phyloP scores from a whole-genome alignment of 768 basidiomycete species.

The Pisolithus marmoratus region DNA sequence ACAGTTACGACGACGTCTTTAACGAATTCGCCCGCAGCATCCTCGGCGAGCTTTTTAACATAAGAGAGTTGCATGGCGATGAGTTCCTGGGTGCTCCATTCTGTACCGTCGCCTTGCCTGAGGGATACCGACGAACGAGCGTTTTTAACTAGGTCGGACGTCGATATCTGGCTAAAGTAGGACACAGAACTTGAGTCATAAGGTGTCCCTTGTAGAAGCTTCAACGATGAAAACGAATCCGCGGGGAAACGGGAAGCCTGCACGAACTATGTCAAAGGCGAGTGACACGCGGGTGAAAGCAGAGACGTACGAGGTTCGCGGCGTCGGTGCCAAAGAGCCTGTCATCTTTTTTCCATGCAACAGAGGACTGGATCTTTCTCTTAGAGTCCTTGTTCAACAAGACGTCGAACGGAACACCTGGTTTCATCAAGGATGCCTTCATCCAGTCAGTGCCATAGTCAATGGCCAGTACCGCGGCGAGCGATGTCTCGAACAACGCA shows the following conservation, averaged over 20 bases:
- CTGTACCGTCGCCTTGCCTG: slow-evolving; percentile 52
- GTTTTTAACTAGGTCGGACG: slow-evolving; percentile 47
- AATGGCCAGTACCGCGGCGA: slow-evolving; percentile 84
- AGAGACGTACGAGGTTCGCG: slow-evolving; percentile 72
- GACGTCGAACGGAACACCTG: slow-evolving; percentile 92
- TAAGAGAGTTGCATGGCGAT: slow-evolving; percentile 93
- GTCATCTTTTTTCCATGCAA: slow-evolving; percentile 90
- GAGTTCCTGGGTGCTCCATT: slow-evolving; percentile 86
- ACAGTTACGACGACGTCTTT: slow-evolving; percentile 84
- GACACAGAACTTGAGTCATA: slow-evolving; percentile 52
- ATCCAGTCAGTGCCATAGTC: slow-evolving; percentile 99
- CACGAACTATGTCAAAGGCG: background rate
- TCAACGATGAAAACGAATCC: slow-evolving; percentile 82
- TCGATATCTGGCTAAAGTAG: slow-evolving; percentile 53
- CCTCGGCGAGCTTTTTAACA: slow-evolving; percentile 82
- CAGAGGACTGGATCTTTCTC: slow-evolving; percentile 85
- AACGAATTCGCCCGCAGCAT: slow-evolving; percentile 67
- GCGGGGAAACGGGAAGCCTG: slow-evolving; percentile 90
- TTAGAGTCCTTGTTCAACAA: slow-evolving; percentile 96
- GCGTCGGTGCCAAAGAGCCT: slow-evolving; percentile 88
- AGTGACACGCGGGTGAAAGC: background rate
- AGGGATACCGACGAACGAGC: slow-evolving; percentile 57
- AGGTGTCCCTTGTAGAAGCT: slow-evolving; percentile 73
- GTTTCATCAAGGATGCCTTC: slow-evolving; percentile 93
- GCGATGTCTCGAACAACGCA: slow-evolving; percentile 27